These are phyloP conservation scores for Candida khao-thaluensis DNA, from an alignment of 805 yeast genomes.

Conservation along the genomic window DNA sequence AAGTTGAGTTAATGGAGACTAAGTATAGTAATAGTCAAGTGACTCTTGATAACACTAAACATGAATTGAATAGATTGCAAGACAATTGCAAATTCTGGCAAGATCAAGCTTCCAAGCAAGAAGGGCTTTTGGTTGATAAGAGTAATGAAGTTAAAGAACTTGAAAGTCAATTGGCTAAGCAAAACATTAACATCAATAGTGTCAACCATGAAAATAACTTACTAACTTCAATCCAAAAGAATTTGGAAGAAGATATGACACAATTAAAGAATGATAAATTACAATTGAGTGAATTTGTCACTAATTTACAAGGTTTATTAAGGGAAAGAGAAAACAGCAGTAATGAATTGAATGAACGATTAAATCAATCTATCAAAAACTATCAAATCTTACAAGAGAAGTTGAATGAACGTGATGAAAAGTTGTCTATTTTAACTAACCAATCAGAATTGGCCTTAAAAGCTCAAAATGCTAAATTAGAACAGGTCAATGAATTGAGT, in stretches of 20 bases:
- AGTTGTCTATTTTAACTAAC: conserved; percentile 48
- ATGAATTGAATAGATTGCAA: conserved; percentile 28
- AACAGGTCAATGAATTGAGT: conserved; percentile 56
- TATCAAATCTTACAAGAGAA: conserved; percentile 45
- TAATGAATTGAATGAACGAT: conserved; percentile 48
- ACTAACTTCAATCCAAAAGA: conserved; percentile 47
- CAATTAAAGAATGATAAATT: conserved; percentile 57
- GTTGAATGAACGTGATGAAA: conserved; percentile 54
- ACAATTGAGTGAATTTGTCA: conserved; percentile 54
- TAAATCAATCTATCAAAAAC: conserved; percentile 48
- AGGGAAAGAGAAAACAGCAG: conserved; percentile 59
- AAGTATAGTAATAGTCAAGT: conserved; percentile 50
- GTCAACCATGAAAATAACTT: conserved; percentile 55
- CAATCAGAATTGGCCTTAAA: conserved; percentile 56
- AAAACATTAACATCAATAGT: conserved; percentile 46
- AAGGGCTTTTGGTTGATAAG: conserved; percentile 27
- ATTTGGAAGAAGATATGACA: conserved; percentile 52
- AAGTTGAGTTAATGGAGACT: conserved; percentile 20
- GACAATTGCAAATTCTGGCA: conserved; percentile 40
- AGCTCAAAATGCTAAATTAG: conserved; percentile 51
- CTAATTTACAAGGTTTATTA: conserved; percentile 59
- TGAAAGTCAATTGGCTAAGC: conserved; percentile 44
- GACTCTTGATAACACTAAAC: conserved; percentile 26
- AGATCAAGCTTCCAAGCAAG: conserved; percentile 41
- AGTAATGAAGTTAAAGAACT: conserved; percentile 55